phyloP scores from a whole-genome alignment of 176 grass and related monocot species.

The Alopecurus myosuroides region DNA sequence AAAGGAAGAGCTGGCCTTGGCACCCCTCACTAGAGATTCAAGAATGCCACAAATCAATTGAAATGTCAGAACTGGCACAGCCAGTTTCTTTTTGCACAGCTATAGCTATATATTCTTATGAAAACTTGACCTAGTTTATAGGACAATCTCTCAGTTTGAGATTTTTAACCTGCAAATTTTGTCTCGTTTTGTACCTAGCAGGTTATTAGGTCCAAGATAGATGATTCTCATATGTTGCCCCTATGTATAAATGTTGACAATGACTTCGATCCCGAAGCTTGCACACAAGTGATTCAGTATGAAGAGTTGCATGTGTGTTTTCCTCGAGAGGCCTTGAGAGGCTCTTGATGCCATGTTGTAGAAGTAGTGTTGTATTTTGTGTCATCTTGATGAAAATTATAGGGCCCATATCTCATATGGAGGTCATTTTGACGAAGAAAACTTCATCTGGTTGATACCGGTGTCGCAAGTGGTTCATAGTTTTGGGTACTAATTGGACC shows the following conservation, averaged over 20 bases:
- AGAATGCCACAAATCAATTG: constrained; percentile 6
- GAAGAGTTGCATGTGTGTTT: background rate
- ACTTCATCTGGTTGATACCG: background rate
- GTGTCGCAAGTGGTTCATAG: background rate
- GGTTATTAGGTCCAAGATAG: constrained; percentile 25
- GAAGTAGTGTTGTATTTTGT: background rate
- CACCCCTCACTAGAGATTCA: constrained; percentile 3
- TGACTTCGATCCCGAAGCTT: background rate
- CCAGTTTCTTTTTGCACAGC: constrained; percentile 36
- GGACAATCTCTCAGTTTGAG: constrained; percentile 10
- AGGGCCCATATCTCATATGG: background rate
- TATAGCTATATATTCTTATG: constrained; percentile 34
- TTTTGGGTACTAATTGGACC: background rate
- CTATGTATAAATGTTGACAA: constrained; percentile 27
- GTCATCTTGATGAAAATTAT: background rate
- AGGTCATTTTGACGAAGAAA: background rate
- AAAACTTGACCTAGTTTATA: constrained; percentile 36
- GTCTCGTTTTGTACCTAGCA: constrained; percentile 36
- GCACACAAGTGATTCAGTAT: background rate
- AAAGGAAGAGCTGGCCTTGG: constrained; percentile 26
- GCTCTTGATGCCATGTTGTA: background rate
- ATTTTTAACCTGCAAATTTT: constrained; percentile 47
- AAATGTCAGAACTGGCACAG: constrained; percentile 17
- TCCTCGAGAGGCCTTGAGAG: background rate
- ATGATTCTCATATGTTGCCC: constrained; percentile 14